A percentile compares a stretch with the other conserved stretches of the same genome.
phyloP scores from a whole-genome alignment of 139 green algal species.

The Trebouxia sp. region DNA sequence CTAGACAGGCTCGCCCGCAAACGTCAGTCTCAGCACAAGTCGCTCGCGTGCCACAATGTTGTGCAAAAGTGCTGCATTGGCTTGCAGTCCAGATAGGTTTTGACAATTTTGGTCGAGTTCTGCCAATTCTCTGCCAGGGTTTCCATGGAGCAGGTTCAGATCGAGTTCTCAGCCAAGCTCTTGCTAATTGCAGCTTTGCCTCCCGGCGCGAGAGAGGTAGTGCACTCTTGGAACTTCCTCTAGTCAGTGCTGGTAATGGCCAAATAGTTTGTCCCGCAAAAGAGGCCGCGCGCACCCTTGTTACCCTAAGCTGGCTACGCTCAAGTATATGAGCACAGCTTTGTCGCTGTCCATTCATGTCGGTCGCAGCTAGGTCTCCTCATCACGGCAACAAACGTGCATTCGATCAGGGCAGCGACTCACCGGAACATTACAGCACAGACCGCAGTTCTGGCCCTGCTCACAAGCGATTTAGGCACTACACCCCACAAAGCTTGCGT shows the following conservation, averaged over 20 bases:
- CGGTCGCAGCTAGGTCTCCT: conserved; percentile 34
- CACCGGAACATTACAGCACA: neutral
- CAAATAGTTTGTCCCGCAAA: too few relatives aligned
- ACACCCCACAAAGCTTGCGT: neutral
- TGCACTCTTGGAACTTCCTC: too few relatives aligned
- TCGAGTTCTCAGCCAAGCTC: too few relatives aligned
- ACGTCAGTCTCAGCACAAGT: too few relatives aligned
- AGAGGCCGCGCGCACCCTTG: neutral
- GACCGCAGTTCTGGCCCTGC: conserved; percentile 18
- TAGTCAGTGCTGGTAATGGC: neutral
- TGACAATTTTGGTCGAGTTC: neutral
- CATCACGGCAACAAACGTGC: conserved; percentile 35
- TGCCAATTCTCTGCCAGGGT: too few relatives aligned
- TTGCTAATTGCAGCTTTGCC: too few relatives aligned
- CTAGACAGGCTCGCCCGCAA: conserved; percentile 2
- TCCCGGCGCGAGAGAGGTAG: too few relatives aligned
- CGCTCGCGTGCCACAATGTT: too few relatives aligned
- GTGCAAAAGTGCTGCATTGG: too few relatives aligned
- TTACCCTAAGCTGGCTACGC: neutral
- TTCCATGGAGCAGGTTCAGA: too few relatives aligned
- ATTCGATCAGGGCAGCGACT: conserved; percentile 40
- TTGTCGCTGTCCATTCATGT: conserved; percentile 32
- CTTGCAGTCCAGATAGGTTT: neutral
- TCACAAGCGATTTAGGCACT: conserved; percentile 16
- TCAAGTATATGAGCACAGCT: conserved; percentile 20